Base-by-base conservation (phyloP, 2,329 filamentous ascomycete genomes). In the Helicocarpus griseus region DNA sequence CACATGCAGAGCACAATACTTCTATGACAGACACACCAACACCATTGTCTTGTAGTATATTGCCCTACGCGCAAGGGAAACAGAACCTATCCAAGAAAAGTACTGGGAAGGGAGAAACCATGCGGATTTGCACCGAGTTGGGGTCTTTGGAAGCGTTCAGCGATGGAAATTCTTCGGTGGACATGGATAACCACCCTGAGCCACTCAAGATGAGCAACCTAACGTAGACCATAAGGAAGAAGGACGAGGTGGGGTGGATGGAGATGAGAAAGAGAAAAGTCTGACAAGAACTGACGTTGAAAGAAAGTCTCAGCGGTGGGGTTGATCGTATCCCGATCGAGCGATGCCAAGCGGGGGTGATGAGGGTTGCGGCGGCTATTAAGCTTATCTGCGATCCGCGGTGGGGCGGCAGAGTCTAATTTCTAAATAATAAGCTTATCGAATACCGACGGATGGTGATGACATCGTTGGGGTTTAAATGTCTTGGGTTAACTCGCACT, bases 241-340 rank as follows among this genome's bases (percentile, higher is more conserved):
- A 53, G 53, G 43, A 44, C 36, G 19, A 31, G 22, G 44, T 26
- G 51, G 28, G 19, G 31, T 5, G 33, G 11, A 40, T 22, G 31
- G 36, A 52, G 31, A 39, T 2, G 21, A n/a, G 28, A 38, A 13
- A 21, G 11, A 8, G 13, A 45, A 26, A 40, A 24, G 31, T 26
- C 21, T 17, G n/a, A 19, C 9, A 48, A 38, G 49, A 40, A 40
- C n/a, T 54, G 53, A 54, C 45, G 50, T 54, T 50, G 45, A 50
- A 50, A 54, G 33, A 54, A 52, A 46, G 19, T 38, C 13, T 8
- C 14, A 2, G 21, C 2, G 13, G 48, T 28, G 33, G 22, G 36
- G 14, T 28, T 31, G 41, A 45, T 45, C 41, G n/a, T 29, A 45
- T 45, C 41, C 41, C 22, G 26, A 45, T 28, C 41, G 8, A 26